Base-by-base conservation (phyloP, 1,139 yeast genomes). In the Taphrina betulina region DNA sequence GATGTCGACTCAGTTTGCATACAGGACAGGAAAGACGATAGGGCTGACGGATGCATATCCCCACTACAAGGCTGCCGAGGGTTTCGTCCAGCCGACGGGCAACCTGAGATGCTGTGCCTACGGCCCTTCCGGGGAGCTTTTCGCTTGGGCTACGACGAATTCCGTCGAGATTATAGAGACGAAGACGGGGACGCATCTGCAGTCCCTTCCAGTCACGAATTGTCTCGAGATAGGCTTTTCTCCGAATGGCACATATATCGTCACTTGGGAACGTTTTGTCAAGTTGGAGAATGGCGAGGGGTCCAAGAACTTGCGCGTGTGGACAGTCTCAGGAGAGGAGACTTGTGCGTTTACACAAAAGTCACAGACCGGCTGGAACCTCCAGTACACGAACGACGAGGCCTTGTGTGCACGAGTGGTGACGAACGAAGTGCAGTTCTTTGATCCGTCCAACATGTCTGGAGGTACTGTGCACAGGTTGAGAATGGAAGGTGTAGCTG, bases 231-330 rank as follows among this genome's bases (percentile, higher is more conserved):
- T 92, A 65, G 82, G 81, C 63, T 88, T 92, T 68, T 87, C 96
- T 10, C 95, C 96, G 8, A 76, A 81, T 57, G 97, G 96, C n/a
- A 80, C 82, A 44, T 90, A 76, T 67, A 71, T 92, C 62, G 80
- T 89, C 64, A 80, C 95, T 48, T 94, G 97, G 96, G 89, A 90
- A 65, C 86, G 90, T 66, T 95, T 97, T 10, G 69, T 45, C 5
- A 76, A 80, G 72, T 70, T 70, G 60, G 69, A 65, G 37, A 70
- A 66, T 48, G 71, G 72, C n/a, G 67, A 60, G 24, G 60, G 59
- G 10, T 60, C 72, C 34, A 89, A 90, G 31, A 82, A 85, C 70
- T 86, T 90, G 63, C 81, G 82, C 66, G 78, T 92, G 59, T 88
- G 85, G 79, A 77, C 79, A 62, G 72, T 81, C 55, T 63, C 63